Conservation (phyloP, 805 yeast genomes). For the Ogataea pini region DNA sequence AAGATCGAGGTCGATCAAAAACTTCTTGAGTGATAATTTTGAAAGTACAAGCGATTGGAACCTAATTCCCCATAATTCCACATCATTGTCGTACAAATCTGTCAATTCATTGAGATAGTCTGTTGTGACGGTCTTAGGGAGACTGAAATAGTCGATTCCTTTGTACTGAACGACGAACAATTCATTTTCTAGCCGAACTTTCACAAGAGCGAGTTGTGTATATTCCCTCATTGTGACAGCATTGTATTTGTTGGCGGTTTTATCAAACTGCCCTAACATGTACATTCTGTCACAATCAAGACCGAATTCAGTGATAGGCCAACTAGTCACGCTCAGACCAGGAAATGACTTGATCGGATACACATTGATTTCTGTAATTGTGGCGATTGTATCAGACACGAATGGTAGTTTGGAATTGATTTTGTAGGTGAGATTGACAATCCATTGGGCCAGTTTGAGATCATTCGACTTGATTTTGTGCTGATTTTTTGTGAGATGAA, state of each 20-base stretch:
- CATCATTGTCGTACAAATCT: slow-evolving; percentile 5
- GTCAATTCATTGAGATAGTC: slow-evolving; percentile 12
- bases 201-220: slow-evolving; percentile 20
- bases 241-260: slow-evolving; percentile 9
- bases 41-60: slow-evolving; percentile 23
- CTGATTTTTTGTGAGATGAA: slow-evolving; percentile 18
- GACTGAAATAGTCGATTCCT: slow-evolving; percentile 13
- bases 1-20: slow-evolving; percentile 16
- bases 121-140: slow-evolving; percentile 18
- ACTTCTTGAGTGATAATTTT: slow-evolving; percentile 13
- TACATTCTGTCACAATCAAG: slow-evolving; percentile 32
- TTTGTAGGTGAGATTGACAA: slow-evolving; percentile 16
- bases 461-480: slow-evolving; percentile 13
- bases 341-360: slow-evolving; percentile 31
- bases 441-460: slow-evolving; percentile 3
- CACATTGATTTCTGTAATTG: slow-evolving; percentile 17
- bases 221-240: slow-evolving; percentile 27
- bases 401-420: slow-evolving; percentile 13
- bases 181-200: slow-evolving; percentile 10
- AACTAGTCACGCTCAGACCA: slow-evolving; percentile 23
- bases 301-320: slow-evolving; percentile 27
- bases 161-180: slow-evolving; percentile 16
- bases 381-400: not conserved
- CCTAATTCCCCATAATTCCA: slow-evolving; percentile 29
- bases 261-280: slow-evolving; percentile 27